phyloP scores from a whole-genome alignment of 2,329 filamentous ascomycete species.

The Sclerotinia borealis region DNA sequence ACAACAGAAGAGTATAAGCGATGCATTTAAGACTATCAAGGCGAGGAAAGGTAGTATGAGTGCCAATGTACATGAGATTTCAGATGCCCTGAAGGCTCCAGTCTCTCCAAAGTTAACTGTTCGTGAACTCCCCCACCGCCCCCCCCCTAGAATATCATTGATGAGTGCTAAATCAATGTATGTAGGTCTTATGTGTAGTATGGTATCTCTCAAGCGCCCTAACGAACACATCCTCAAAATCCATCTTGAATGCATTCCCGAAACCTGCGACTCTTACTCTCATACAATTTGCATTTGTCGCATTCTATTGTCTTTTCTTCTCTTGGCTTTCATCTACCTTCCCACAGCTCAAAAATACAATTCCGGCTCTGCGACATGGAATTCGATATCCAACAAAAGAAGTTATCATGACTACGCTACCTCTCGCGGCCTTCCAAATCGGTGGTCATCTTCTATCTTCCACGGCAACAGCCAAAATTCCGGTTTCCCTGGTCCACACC shows the following conservation, averaged over 20 bases:
- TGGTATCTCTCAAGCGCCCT: conserved; percentile 96
- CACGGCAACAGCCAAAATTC: conserved; percentile 88
- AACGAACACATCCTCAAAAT: conserved; percentile 96
- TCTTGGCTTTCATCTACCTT: conserved; percentile 70
- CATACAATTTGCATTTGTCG: conserved; percentile 90
- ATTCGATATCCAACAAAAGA: conserved; percentile 76
- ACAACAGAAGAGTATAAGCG: conserved; percentile 79
- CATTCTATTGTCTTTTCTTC: conserved; percentile 75
- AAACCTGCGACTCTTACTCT: conserved; percentile 89
- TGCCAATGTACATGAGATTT: conserved; percentile 89
- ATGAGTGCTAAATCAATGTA: conserved; percentile 22
- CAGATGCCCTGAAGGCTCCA: conserved; percentile 82
- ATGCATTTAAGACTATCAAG: conserved; percentile 80
- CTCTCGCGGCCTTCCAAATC: conserved; percentile 87
- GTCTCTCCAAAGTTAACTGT: conserved; percentile 85
- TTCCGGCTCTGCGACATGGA: conserved; percentile 77
- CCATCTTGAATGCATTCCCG: conserved; percentile 85
- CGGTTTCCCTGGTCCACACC: conserved; percentile 93
- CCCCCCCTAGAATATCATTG: too few species aligned
- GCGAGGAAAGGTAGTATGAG: conserved; percentile 78
- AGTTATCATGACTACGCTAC: conserved; percentile 81
- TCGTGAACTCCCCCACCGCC: conserved; percentile 35
- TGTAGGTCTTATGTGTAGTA: conserved; percentile 72
- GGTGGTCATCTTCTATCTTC: conserved; percentile 90
- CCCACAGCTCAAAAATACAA: conserved; percentile 59